Conservation (phyloP, 2,329 filamentous ascomycete species). For the Triangularia setosa region DNA sequence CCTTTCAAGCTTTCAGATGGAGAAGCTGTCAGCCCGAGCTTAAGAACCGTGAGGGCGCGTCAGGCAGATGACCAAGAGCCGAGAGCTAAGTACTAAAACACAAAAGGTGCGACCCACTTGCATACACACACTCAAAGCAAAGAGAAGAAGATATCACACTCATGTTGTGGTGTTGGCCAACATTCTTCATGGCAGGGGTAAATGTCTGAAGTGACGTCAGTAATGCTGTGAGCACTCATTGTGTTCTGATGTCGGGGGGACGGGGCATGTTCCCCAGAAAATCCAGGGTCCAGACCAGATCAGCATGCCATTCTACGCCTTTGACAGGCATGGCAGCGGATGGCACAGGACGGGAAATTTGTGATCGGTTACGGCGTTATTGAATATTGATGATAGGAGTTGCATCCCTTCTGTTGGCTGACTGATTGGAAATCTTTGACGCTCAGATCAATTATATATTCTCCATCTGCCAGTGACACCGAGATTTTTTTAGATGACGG, state of each 20-base stretch:
- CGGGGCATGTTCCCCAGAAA: neutral
- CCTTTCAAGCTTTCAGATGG: neutral
- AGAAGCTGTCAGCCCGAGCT: no score
- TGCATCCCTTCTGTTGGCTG: neutral
- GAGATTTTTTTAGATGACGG: neutral
- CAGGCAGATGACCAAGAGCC: no score
- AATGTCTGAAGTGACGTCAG: neutral
- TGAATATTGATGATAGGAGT: no score
- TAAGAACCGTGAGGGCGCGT: no score
- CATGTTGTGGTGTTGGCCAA: neutral
- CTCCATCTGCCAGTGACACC: neutral
- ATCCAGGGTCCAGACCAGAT: neutral
- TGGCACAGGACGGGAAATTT: neutral
- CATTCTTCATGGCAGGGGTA: neutral
- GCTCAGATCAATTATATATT: neutral
- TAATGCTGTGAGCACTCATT: neutral
- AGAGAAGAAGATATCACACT: neutral
- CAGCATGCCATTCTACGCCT: neutral
- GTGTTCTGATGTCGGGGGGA: neutral
- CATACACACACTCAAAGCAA: neutral
- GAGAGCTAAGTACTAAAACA: no score
- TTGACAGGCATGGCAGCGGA: neutral
- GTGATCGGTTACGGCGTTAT: neutral
- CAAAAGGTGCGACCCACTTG: neutral
- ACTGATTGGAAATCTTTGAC: neutral